These are phyloP conservation scores for Hypoxylon sp. DNA, from an alignment of 2,329 filamentous ascomycete genomes.

Conservation along the genomic window DNA sequence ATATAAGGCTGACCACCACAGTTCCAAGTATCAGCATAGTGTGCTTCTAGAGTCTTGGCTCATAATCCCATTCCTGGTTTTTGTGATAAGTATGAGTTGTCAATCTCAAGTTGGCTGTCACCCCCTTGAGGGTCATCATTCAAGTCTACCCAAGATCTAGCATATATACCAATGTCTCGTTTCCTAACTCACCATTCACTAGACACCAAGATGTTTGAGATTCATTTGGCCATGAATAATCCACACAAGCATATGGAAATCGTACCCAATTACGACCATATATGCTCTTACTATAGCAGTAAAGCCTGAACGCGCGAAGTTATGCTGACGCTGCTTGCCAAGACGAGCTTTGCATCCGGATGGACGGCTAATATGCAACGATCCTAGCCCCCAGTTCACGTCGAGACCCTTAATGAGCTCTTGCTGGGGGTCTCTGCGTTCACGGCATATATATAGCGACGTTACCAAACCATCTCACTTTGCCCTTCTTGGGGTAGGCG, in stretches of 20 bases:
- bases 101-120: slow-evolving; percentile 13
- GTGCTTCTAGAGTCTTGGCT: slow-evolving; percentile 23
- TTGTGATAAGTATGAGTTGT: slow-evolving; percentile 11
- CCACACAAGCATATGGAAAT: slow-evolving; percentile 1
- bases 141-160: not conserved
- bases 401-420: slow-evolving; percentile 25
- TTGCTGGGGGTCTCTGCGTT: slow-evolving; percentile 20
- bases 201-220: slow-evolving; percentile 7
- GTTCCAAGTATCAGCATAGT: slow-evolving; percentile 5
- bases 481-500: slow-evolving; percentile 13
- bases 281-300: slow-evolving; percentile 22
- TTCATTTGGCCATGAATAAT: slow-evolving; percentile 15
- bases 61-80: not conserved
- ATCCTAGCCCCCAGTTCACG: slow-evolving; percentile 35
- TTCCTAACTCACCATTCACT: slow-evolving; percentile 4
- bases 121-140: slow-evolving; percentile 6
- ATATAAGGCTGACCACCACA: slow-evolving; percentile 1
- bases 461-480: slow-evolving; percentile 28
- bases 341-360: slow-evolving; percentile 41
- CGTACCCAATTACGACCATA: slow-evolving; percentile 11
- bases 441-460: slow-evolving; percentile 26
- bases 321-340: slow-evolving; percentile 39
- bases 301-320: slow-evolving; percentile 30
- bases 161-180: slow-evolving; percentile 6
- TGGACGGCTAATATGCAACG: slow-evolving; percentile 46